These are phyloP conservation scores for Aplosporella prunicola DNA, from an alignment of 2,329 filamentous ascomycete species.

Conservation along the genomic window DNA sequence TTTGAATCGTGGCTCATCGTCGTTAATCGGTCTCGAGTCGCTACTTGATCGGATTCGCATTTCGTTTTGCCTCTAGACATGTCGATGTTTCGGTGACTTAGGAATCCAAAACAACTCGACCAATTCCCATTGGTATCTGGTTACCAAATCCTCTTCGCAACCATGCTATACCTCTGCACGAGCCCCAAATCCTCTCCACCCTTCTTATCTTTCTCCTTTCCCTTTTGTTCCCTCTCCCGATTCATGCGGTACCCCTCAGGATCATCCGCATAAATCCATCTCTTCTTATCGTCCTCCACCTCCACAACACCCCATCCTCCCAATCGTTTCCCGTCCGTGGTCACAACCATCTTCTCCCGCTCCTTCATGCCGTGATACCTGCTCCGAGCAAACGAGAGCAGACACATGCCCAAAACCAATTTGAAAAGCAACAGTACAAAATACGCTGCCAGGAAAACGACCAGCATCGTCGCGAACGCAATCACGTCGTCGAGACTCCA, in stretches of 20 bases:
- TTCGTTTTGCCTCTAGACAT: too few relatives aligned
- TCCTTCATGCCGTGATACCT: constrained; percentile 75
- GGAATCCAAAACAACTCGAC: too few relatives aligned
- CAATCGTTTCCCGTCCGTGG: constrained; percentile 59
- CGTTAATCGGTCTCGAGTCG: too few relatives aligned
- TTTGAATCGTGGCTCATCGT: too few relatives aligned
- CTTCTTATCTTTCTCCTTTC: constrained; percentile 48
- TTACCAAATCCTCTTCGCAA: constrained; percentile 92
- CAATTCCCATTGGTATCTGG: too few relatives aligned
- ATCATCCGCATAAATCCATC: constrained; percentile 82
- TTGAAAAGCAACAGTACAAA: constrained; percentile 37
- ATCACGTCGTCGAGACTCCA: constrained; percentile 66
- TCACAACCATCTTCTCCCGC: constrained; percentile 46
- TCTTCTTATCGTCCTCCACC: constrained; percentile 74
- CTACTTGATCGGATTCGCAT: too few relatives aligned
- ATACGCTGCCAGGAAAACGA: constrained; percentile 66
- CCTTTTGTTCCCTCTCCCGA: constrained; percentile 52
- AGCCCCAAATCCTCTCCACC: constrained; percentile 50
- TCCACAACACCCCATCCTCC: constrained; percentile 82
- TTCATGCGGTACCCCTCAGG: constrained; percentile 56
- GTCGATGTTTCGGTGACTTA: too few relatives aligned
- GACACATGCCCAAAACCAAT: constrained; percentile 75
- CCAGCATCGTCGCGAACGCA: constrained; percentile 68
- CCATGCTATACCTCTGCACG: constrained; percentile 83
- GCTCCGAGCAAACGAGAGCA: constrained; percentile 69